These are phyloP conservation scores for Lentinula aciculospora DNA, from an alignment of 768 basidiomycete species.

Conservation along the genomic window DNA sequence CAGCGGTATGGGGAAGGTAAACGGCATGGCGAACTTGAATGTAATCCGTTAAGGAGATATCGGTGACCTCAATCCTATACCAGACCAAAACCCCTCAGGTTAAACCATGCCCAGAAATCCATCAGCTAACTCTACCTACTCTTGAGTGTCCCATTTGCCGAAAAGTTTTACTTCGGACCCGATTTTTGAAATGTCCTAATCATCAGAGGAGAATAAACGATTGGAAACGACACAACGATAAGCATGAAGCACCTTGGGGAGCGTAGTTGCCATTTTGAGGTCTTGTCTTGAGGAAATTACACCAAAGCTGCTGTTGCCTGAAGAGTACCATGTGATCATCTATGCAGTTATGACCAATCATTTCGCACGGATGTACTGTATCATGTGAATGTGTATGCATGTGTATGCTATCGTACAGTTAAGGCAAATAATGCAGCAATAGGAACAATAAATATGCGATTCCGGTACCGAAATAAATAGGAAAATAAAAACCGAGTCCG, in stretches of 20 bases:
- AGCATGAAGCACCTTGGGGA: conserved; percentile 41
- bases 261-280: conserved; percentile 65
- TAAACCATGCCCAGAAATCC: too few species aligned
- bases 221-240: not conserved
- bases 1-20: conserved; percentile 97
- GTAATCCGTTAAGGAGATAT: conserved; percentile 98
- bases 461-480: not conserved
- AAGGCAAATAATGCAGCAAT: too few species aligned
- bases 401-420: too few species aligned
- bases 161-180: conserved; percentile 92
- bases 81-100: not conserved
- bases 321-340: not conserved
- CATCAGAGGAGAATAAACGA: not conserved
- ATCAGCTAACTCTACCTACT: conserved; percentile 54
- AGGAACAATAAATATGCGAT: not conserved
- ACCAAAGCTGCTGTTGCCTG: not conserved
- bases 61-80: conserved; percentile 92
- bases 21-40: conserved; percentile 98
- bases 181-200: conserved; percentile 64
- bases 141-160: conserved; percentile 97
- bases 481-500: not conserved
- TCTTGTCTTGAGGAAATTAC: conserved; percentile 23
- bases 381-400: too few species aligned
- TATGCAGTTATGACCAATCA: conserved; percentile 15
- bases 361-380: not conserved